phyloP scores from a whole-genome alignment of 176 grass and related monocot species.

The Phoenix dactylifera region DNA sequence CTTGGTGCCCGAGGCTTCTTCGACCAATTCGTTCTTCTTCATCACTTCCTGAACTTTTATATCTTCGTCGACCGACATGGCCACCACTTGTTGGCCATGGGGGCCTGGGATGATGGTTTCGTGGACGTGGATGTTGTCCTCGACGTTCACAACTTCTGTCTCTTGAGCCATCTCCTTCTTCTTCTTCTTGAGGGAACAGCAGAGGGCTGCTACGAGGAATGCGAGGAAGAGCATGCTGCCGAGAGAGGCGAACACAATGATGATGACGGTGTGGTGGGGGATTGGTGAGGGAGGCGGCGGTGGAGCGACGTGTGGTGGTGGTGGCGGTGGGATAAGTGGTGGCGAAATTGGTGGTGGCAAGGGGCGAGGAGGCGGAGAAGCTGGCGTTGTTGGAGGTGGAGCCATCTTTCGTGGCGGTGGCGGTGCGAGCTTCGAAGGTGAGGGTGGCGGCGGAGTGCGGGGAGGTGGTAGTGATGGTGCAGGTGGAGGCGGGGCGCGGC shows the following conservation, averaged over 20 bases:
- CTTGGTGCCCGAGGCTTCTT: neutral
- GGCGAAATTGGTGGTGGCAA: neutral
- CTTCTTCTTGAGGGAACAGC: conserved; percentile 68
- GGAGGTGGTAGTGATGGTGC: neutral
- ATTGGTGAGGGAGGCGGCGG: conserved; percentile 14
- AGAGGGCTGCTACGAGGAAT: conserved; percentile 40
- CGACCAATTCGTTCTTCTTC: conserved; percentile 29
- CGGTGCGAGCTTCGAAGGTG: conserved; percentile 19
- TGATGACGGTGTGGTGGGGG: conserved; percentile 44
- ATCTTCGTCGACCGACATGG: conserved; percentile 54
- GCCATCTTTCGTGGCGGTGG: conserved; percentile 1
- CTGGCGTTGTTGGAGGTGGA: conserved; percentile 25
- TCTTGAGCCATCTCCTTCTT: conserved; percentile 26
- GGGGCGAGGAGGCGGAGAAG: neutral
- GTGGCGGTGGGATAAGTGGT: neutral
- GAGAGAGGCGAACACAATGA: conserved; percentile 57
- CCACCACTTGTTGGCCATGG: conserved; percentile 19
- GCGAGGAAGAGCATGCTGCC: conserved; percentile 57
- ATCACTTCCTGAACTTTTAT: conserved; percentile 42
- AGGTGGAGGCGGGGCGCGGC: neutral
- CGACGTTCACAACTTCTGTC: conserved; percentile 38
- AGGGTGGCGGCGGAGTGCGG: neutral
- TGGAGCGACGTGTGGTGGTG: conserved; percentile 20
- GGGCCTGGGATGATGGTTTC: conserved; percentile 27
- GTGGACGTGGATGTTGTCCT: conserved; percentile 49